Evolutionary conservation across 2,329 filamentous ascomycete species (phyloP).

Genomic region (Penicillium sp.): DNA sequence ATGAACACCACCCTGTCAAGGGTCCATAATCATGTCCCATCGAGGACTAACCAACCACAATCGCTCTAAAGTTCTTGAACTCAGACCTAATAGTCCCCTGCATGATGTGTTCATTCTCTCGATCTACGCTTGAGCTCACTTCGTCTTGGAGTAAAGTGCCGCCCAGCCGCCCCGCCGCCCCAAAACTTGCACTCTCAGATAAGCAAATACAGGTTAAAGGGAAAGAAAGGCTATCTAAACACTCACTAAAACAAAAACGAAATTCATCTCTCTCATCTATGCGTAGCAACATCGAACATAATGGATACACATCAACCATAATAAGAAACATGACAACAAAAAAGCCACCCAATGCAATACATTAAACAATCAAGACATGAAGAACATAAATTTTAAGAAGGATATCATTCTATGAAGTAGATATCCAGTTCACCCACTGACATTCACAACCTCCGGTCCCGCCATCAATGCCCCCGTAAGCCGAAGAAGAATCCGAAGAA

Average conservation of each 20-base stretch:
- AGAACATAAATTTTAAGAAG: background rate
- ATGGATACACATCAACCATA: background rate
- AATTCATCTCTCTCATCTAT: too few relatives aligned
- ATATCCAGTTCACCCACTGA: conserved; percentile 58
- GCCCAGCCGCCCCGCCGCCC: background rate
- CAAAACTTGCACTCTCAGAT: background rate
- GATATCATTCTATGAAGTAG: conserved; percentile 2
- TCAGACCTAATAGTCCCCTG: background rate
- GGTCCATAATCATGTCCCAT: background rate
- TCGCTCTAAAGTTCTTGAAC: background rate
- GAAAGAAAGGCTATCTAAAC: too few relatives aligned
- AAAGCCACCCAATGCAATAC: background rate
- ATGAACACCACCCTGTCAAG: background rate
- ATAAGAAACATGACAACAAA: background rate
- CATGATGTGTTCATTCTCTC: background rate
- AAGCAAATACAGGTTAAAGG: too few relatives aligned
- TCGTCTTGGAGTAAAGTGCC: background rate
- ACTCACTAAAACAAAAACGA: too few relatives aligned
- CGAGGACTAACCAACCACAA: background rate
- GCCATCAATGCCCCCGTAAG: conserved; percentile 56
- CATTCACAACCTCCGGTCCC: conserved; percentile 62
- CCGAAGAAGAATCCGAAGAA: conserved; percentile 34
- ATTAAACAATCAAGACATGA: background rate
- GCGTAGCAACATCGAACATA: too few relatives aligned
- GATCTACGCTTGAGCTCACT: background rate